Evolutionary conservation across 2,329 filamentous ascomycete species (phyloP).

Genomic region (Ascochyta viciae-villosae): DNA sequence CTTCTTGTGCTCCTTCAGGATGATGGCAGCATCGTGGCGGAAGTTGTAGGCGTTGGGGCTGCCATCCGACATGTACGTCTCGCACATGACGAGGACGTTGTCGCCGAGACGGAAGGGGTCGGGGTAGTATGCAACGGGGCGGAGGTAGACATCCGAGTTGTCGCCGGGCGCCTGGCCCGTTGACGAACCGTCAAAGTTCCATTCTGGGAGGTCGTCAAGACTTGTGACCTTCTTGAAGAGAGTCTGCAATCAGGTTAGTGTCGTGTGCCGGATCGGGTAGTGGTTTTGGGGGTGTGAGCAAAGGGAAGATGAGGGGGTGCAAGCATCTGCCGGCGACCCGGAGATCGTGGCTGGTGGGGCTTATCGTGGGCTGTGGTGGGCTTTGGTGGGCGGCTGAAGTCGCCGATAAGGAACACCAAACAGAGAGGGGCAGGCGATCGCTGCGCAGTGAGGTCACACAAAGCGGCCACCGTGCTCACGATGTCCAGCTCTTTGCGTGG

Average conservation of each 20-base stretch:
- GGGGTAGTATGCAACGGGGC: slow-evolving; percentile 85
- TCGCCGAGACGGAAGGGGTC: slow-evolving; percentile 88
- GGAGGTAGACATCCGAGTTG: slow-evolving; percentile 97
- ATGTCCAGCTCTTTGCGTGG: slow-evolving; percentile 14
- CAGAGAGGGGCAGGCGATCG: slow-evolving; percentile 24
- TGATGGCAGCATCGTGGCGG: slow-evolving; percentile 86
- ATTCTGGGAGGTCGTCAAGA: slow-evolving; percentile 74
- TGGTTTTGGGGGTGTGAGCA: slow-evolving; percentile 10
- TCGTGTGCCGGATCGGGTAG: slow-evolving; percentile 10
- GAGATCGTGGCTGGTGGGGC: slow-evolving; percentile 25
- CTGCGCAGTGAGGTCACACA: slow-evolving; percentile 31
- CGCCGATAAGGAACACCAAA: slow-evolving; percentile 41
- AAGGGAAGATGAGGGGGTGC: neutral
- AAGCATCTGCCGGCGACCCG: slow-evolving; percentile 12
- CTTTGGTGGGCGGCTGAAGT: slow-evolving; percentile 19
- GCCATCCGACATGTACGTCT: slow-evolving; percentile 94
- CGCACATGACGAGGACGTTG: slow-evolving; percentile 92
- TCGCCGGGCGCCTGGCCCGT: slow-evolving; percentile 91
- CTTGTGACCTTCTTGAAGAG: slow-evolving; percentile 64
- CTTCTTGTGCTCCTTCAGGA: slow-evolving; percentile 85
- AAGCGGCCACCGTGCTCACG: slow-evolving; percentile 18
- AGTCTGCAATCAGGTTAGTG: slow-evolving; percentile 59
- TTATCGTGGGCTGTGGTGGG: slow-evolving; percentile 45
- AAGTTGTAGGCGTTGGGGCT: slow-evolving; percentile 99
- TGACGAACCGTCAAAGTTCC: slow-evolving; percentile 89